These are phyloP conservation scores for Puccinia triticina DNA, from an alignment of 1,284 basidiomycete genomes.

Conservation along the genomic window DNA sequence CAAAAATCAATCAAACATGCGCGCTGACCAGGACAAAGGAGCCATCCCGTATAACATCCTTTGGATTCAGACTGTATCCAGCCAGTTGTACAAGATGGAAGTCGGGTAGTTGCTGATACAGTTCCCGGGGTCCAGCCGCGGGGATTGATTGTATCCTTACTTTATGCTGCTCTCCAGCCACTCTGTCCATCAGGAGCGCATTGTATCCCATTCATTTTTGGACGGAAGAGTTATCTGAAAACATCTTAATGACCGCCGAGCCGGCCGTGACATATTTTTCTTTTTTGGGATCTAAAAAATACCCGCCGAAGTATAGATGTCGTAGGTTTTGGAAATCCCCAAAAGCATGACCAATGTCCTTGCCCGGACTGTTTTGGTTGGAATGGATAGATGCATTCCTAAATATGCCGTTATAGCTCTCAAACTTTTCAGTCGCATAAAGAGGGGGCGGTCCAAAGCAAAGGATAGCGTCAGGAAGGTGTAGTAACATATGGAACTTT, in stretches of 20 bases:
- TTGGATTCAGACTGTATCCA: too few species aligned
- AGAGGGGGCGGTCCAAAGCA: neutral
- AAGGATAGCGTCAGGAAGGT: conserved; percentile 54
- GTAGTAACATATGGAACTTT: conserved; percentile 59
- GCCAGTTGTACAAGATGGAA: too few species aligned
- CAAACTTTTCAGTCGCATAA: conserved; percentile 32
- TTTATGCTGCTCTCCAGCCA: neutral
- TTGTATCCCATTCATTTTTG: neutral
- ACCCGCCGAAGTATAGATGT: neutral
- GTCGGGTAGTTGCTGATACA: too few species aligned
- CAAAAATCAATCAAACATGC: too few species aligned
- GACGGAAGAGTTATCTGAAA: neutral
- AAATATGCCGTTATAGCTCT: neutral
- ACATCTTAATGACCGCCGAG: neutral
- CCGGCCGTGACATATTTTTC: neutral
- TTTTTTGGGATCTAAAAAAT: neutral
- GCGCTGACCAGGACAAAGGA: too few species aligned
- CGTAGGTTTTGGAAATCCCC: neutral
- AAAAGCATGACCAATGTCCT: neutral
- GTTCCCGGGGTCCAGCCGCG: too few species aligned
- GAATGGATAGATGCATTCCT: conserved; percentile 17
- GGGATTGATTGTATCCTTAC: neutral
- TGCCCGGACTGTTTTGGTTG: neutral
- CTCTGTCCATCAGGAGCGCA: neutral
- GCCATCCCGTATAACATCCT: too few species aligned